A percentile compares a stretch with the other conserved stretches of the same genome.
Conservation (phyloP, 148 eudicot species). For the Mesembryanthemum crystallinum region DNA sequence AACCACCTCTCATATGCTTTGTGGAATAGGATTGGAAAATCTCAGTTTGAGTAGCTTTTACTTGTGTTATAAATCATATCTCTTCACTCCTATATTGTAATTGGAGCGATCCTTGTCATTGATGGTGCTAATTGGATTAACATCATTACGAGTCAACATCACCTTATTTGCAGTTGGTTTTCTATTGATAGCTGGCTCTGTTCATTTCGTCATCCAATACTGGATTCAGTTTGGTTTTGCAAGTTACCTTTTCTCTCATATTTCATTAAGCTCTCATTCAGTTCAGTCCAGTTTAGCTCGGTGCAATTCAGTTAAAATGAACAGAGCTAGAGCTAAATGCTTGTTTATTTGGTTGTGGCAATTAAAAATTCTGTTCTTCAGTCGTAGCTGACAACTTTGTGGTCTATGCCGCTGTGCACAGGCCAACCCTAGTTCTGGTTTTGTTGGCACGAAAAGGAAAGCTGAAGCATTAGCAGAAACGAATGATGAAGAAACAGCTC, state of each 20-base stretch:
- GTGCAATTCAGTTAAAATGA: too few relatives aligned
- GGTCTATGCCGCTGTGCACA: background rate
- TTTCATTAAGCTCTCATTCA: too few relatives aligned
- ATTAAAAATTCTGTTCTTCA: background rate
- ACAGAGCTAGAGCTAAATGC: too few relatives aligned
- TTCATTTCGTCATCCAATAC: too few relatives aligned
- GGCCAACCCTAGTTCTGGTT: slow-evolving; percentile 19
- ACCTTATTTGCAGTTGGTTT: background rate
- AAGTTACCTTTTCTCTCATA: too few relatives aligned
- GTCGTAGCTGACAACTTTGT: background rate
- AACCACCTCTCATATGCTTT: background rate
- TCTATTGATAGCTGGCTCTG: background rate
- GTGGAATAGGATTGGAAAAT: background rate
- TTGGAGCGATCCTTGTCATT: background rate
- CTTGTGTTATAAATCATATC: too few relatives aligned
- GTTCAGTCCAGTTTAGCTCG: too few relatives aligned
- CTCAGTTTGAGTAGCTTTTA: background rate
- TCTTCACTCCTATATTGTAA: background rate
- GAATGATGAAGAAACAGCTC: slow-evolving; percentile 18
- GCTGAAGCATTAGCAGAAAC: slow-evolving; percentile 21
- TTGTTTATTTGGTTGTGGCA: background rate
- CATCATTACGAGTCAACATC: background rate
- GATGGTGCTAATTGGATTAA: too few relatives aligned
- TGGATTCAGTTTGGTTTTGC: too few relatives aligned
- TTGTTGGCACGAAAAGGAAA: slow-evolving; percentile 32